phyloP scores from a whole-genome alignment of 2,329 filamentous ascomycete genomes.

The Coniochaeta pulveracea region DNA sequence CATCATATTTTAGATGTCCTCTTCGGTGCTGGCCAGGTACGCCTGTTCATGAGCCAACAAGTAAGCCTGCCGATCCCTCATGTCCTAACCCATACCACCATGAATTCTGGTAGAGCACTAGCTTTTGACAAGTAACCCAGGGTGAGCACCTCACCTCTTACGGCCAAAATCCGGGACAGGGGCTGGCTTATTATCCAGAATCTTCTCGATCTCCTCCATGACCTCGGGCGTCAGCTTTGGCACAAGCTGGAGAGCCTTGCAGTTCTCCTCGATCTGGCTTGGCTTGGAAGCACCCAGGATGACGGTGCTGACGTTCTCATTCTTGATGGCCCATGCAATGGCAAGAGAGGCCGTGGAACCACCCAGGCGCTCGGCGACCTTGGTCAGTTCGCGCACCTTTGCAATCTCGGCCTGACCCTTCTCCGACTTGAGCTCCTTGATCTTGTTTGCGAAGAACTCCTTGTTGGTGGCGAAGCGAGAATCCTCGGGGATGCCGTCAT shows the following conservation, averaged over 20 bases:
- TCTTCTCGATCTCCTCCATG: constrained; percentile 42
- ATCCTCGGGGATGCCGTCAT: constrained; percentile 25
- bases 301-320: constrained; percentile 47
- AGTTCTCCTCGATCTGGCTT: constrained; percentile 48
- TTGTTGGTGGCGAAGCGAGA: constrained; percentile 47
- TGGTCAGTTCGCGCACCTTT: constrained; percentile 45
- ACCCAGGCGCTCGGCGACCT: constrained; percentile 53
- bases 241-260: constrained; percentile 36
- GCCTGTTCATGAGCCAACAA: too few relatives aligned
- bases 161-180: constrained; percentile 11
- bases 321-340: constrained; percentile 50
- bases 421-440: constrained; percentile 37
- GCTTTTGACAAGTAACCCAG: too few relatives aligned
- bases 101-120: too few relatives aligned
- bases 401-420: constrained; percentile 40
- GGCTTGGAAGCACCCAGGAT: constrained; percentile 48
- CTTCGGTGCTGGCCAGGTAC: too few relatives aligned
- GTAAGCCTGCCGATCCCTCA: too few relatives aligned
- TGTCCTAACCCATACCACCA: too few relatives aligned
- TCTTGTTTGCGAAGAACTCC: constrained; percentile 36
- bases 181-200: constrained; percentile 19
- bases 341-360: constrained; percentile 42
- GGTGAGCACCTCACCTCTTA: constrained; percentile 12
- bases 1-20: too few relatives aligned
- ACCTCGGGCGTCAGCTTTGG: constrained; percentile 47